phyloP scores from a whole-genome alignment of 257 asterid genomes.

The Gentiana straminea region DNA sequence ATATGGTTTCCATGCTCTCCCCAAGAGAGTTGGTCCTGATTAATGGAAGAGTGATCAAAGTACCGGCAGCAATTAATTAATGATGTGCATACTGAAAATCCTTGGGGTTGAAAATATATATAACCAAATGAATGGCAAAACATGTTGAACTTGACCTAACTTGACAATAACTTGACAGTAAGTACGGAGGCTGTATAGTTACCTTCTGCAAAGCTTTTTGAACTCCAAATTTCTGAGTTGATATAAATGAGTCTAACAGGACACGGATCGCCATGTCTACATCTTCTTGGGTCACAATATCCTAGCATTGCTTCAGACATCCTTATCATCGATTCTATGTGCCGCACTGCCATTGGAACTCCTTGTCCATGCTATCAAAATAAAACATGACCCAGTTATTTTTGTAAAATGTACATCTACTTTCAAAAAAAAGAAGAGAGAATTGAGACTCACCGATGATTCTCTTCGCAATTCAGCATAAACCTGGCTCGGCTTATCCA shows the following conservation, averaged over 20 bases:
- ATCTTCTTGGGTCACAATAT: slow-evolving; percentile 92
- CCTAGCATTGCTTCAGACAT: slow-evolving; percentile 96
- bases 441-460: slow-evolving; percentile 57
- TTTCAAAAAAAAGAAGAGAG: not conserved
- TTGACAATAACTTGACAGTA: no score
- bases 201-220: slow-evolving; percentile 94
- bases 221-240: slow-evolving; percentile 87
- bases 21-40: no score
- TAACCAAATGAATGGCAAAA: no score
- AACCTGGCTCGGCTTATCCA: slow-evolving; percentile 76
- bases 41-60: no score
- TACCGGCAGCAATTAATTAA: no score
- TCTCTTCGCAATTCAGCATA: slow-evolving; percentile 92
- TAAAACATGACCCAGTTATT: not conserved
- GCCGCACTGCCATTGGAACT: slow-evolving; percentile 91
- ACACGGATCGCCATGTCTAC: slow-evolving; percentile 95
- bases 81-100: no score
- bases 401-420: no score
- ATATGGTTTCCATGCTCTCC: no score
- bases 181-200: not conserved
- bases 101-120: no score
- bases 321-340: slow-evolving; percentile 90
- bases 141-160: no score
- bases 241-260: slow-evolving; percentile 75
- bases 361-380: slow-evolving; percentile 75